Percentiles rank a stretch among this genome's conserved stretches.
Conservation (phyloP, 306 rosid species). For the Arachis hypogaea region DNA sequence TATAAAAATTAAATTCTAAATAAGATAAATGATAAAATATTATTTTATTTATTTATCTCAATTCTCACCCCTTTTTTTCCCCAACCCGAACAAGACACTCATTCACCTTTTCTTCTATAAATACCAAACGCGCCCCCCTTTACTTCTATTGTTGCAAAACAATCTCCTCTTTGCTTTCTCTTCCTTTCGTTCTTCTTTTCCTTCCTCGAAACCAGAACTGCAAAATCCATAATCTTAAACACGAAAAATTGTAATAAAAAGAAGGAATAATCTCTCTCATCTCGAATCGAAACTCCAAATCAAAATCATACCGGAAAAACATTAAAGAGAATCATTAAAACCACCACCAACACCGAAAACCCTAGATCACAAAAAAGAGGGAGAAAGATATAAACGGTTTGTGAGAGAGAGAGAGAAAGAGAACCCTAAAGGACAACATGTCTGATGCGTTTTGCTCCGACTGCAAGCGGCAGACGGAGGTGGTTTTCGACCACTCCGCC, state of each 20-base stretch:
- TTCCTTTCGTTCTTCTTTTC: not conserved
- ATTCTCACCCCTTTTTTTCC: not conserved
- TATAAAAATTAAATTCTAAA: no score
- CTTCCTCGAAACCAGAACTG: not conserved
- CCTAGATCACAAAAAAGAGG: not conserved
- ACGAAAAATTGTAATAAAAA: no score
- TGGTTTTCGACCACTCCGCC: slow-evolving; percentile 90
- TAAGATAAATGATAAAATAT: no score
- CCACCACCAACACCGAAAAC: not conserved
- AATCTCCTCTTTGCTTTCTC: not conserved
- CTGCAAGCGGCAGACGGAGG: slow-evolving; percentile 93
- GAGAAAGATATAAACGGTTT: no score
- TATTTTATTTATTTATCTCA: not conserved
- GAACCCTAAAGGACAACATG: slow-evolving; percentile 43
- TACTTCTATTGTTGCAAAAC: no score
- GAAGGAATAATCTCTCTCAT: not conserved
- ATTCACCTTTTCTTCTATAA: not conserved
- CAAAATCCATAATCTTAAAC: not conserved
- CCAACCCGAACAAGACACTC: not conserved
- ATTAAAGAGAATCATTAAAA: no score
- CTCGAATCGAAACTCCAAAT: no score
- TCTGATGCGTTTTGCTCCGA: slow-evolving; percentile 87
- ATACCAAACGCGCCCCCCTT: not conserved
- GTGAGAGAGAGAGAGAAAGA: no score
- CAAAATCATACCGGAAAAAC: no score